Evolutionary conservation across 129 eudicot genomes (phyloP), one percentile per base, ranked within the genome.

Genomic region (Saposhnikovia divaricata): DNA sequence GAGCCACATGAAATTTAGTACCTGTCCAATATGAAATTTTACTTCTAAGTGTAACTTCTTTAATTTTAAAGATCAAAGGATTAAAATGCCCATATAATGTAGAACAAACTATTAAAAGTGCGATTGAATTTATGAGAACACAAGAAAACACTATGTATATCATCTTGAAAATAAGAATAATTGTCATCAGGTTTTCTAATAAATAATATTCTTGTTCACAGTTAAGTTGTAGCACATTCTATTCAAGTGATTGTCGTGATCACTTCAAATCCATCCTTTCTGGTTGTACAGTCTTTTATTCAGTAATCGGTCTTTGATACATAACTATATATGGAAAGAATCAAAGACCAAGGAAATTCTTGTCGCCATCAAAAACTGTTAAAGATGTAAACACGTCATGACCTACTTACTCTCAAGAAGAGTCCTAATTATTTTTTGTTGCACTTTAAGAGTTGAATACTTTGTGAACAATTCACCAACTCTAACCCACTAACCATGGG

Each of bases 1-100:
- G 44, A 95, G 97, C 99, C 99, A 95, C 99, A 95, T 95, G 91
- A 95, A 95, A 86, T 86, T 95, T 72, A 95, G 84, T 66, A 95
- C 97, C 99, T 95, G 89, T 74, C 77, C 43, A 45, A 27, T 44
- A 75, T 28, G 15, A 72, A 18, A 42, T 44, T 74, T n/a, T 46
- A 74, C 48, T 31, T 61, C 10, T 9, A 40, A 73, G 75, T 71
- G 21, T 19, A 40, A 72, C 44, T 39, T 72, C 25, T 1, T 42
- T n/a, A 72, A 44, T 76, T 79, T 51, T 71, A 50, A 7, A 73
- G 53, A 44, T 59, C 72, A 28, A 28, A 15, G 9, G 9, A 68
- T 9, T 0, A 34, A 34, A 66, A 11, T 66, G 19, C 23, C 23
- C 43, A 12, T 68, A 4, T 42, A 68, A 15, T 65, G 40, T 13